These are phyloP conservation scores for Antarctomyces pellizariae DNA, from an alignment of 495 filamentous ascomycete species.

Conservation along the genomic window DNA sequence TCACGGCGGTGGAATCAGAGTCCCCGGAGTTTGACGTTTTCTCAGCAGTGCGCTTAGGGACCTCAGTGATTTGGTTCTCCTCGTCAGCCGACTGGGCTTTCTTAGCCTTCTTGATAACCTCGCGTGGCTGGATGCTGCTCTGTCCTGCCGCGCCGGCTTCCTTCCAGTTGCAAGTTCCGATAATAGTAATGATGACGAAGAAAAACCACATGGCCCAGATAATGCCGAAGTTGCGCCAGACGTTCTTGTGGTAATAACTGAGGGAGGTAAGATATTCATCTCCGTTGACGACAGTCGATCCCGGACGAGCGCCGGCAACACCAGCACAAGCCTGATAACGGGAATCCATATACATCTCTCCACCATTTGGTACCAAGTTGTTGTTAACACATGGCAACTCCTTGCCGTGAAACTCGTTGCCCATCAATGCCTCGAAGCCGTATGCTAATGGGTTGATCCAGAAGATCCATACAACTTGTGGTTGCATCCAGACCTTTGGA, in stretches of 20 bases:
- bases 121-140: conserved; percentile 10
- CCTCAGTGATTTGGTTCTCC: conserved; percentile 13
- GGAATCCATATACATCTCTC: conserved; percentile 22
- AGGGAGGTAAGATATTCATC: conserved; percentile 44
- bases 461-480: conserved; percentile 13
- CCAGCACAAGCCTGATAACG: conserved; percentile 35
- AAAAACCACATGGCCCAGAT: conserved; percentile 37
- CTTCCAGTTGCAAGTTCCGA: conserved; percentile 19
- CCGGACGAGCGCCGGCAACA: conserved; percentile 27
- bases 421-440: conserved; percentile 19
- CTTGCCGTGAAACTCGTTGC: conserved; percentile 18
- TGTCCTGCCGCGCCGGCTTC: conserved; percentile 11
- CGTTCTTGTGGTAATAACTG: conserved; percentile 31
- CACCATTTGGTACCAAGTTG: conserved; percentile 34
- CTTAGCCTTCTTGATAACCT: conserved; percentile 12
- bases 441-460: conserved; percentile 21
- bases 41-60: too few species aligned
- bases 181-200: conserved; percentile 31
- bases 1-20: conserved; percentile 5
- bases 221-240: conserved; percentile 71
- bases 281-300: conserved; percentile 32
- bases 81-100: conserved; percentile 9
- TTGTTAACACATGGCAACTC: conserved; percentile 26
- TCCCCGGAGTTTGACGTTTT: conserved; percentile 16
- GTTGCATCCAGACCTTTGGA: conserved; percentile 16